Evolutionary conservation across 2,329 filamentous ascomycete species (phyloP).

Genomic region (Magnaporthiopsis rhizophila): DNA sequence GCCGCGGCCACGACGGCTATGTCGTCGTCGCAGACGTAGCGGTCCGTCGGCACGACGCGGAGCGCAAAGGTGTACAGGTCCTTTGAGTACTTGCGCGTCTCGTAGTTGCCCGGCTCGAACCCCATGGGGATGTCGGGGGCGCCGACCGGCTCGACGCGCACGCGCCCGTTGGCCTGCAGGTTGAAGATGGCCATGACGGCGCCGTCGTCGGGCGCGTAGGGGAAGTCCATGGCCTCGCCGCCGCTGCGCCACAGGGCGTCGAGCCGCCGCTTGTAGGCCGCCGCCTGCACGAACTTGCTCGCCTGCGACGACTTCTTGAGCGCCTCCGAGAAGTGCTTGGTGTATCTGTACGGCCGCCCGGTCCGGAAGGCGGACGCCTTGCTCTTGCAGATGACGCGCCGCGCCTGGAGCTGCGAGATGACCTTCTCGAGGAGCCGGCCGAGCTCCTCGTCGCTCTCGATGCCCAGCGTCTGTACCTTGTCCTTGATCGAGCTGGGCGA

Average conservation of each 20-base stretch:
- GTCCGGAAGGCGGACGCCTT: conserved; percentile 48
- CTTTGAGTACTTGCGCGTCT: conserved; percentile 60
- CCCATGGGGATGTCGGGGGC: conserved; percentile 60
- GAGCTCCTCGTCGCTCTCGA: conserved; percentile 21
- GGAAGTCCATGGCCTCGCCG: background rate
- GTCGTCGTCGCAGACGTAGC: conserved; percentile 41
- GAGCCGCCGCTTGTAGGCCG: conserved; percentile 49
- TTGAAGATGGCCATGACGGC: conserved; percentile 60
- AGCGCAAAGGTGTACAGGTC: conserved; percentile 57
- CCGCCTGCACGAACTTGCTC: conserved; percentile 49
- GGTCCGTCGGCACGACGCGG: conserved; percentile 46
- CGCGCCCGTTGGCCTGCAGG: conserved; percentile 49
- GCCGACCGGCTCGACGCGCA: conserved; percentile 44
- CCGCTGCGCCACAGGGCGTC: conserved; percentile 44
- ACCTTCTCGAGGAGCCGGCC: conserved; percentile 39
- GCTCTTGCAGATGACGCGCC: conserved; percentile 50
- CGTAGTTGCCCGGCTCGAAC: conserved; percentile 63
- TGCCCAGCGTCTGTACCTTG: conserved; percentile 43
- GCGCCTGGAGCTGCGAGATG: conserved; percentile 38
- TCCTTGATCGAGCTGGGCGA: conserved; percentile 37
- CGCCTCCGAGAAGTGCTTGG: conserved; percentile 46
- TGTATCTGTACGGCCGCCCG: conserved; percentile 56
- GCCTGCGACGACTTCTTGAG: conserved; percentile 49
- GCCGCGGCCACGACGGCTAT: conserved; percentile 7
- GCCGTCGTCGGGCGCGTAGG: conserved; percentile 42